These are phyloP conservation scores for Lumnitzera racemosa DNA, from an alignment of 345 rosid species.

Conservation along the genomic window DNA sequence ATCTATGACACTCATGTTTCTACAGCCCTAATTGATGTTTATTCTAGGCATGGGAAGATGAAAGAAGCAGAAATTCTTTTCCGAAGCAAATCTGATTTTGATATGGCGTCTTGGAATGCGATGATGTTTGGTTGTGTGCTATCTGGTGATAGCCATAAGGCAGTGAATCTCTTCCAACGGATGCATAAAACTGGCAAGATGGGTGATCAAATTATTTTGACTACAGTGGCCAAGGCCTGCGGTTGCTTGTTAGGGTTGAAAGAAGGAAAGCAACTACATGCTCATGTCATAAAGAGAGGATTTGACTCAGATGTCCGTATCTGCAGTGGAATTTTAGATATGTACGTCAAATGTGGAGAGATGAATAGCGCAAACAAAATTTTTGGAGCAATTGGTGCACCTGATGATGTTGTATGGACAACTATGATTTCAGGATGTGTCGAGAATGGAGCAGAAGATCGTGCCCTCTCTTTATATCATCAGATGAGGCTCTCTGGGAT, in stretches of 20 bases:
- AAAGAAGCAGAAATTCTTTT: slow-evolving; percentile 43
- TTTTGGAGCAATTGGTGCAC: slow-evolving; percentile 26
- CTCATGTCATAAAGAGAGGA: slow-evolving; percentile 36
- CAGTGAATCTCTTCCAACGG: slow-evolving; percentile 31
- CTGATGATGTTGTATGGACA: slow-evolving; percentile 60
- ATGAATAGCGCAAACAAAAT: slow-evolving; percentile 30
- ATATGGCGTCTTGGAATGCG: slow-evolving; percentile 48
- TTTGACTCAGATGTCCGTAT: slow-evolving; percentile 37
- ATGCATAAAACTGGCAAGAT: slow-evolving; percentile 37
- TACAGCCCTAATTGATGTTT: slow-evolving; percentile 51
- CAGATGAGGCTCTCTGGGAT: slow-evolving; percentile 45
- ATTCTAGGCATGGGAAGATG: slow-evolving; percentile 38
- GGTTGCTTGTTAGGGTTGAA: slow-evolving; percentile 28
- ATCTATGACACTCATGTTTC: slow-evolving; percentile 35
- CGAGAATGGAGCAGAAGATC: slow-evolving; percentile 45
- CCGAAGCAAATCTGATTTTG: slow-evolving; percentile 21
- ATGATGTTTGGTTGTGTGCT: slow-evolving; percentile 47
- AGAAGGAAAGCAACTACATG: slow-evolving; percentile 48
- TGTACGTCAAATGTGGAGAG: slow-evolving; percentile 50
- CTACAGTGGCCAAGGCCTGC: slow-evolving; percentile 45
- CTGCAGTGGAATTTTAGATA: slow-evolving; percentile 46
- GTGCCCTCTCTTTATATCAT: slow-evolving; percentile 36
- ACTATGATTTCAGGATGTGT: slow-evolving; percentile 52
- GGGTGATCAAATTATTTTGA: slow-evolving; percentile 39
- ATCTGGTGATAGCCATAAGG: slow-evolving; percentile 26